Evolutionary conservation across 768 basidiomycete genomes (phyloP), one percentile per base, ranked within the genome.

Genomic region (Tricholoma saponaceum): DNA sequence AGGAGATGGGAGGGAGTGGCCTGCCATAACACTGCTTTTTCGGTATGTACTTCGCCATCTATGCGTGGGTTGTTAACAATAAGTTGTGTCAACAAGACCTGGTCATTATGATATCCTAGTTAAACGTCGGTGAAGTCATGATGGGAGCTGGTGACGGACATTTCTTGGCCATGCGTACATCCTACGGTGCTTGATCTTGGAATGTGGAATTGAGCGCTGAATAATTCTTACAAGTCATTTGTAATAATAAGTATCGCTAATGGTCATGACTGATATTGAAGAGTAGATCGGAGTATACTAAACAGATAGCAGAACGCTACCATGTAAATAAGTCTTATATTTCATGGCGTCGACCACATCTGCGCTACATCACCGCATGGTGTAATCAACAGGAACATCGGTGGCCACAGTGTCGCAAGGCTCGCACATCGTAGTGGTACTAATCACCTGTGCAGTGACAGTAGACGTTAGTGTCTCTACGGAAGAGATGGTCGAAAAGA

Each of bases 21-120:
- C n/a, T 41, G 37, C 53, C 16, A 28, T 54, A 30, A 54, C 39
- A 12, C 39, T 54, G 9, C 41, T 54, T 41, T 54, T 43, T 16
- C 26, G 53, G 53, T 54, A 16, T 10, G 53, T 18, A 22, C 25
- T n/a, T 14, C 13, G 10, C 14, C 37, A 10, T n/a, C 55, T 12
- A 25, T 26, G 20, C 41, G 3, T 9, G 46, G 18, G 56, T 54
- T 14, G 13, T 49, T 22, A 55, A 47, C 16, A 13, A 18, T 8
- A n/a, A 47, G 54, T 53, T 51, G 12, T 57, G 23, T 46, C 39
- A 10, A 46, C 44, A 92, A 92, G 51, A 18, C 92, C 93, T 18
- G 92, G 93, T 8, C 93, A 95, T 68, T 95, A 91, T 70, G 93
- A 95, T 72, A 87, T 94, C 51, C 73, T 91, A 51, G 25, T 49